A percentile compares a stretch with the other conserved stretches of the same genome.
These are phyloP conservation scores for Lignosus rhinocerotis DNA, from an alignment of 1,284 basidiomycete species.

Conservation along the genomic window DNA sequence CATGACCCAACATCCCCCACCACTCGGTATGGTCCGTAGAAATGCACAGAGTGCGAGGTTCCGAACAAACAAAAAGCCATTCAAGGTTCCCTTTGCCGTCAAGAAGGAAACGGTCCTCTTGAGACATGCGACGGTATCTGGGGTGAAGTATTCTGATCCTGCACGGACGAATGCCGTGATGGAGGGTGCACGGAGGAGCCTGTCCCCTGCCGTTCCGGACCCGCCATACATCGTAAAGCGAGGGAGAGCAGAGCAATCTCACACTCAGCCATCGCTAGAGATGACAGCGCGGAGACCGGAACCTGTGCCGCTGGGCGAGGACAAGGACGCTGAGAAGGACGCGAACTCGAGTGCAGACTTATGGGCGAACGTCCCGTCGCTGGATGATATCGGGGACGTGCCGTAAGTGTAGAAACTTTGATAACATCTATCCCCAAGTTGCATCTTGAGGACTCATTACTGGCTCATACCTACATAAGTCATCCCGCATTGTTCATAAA, in stretches of 20 bases:
- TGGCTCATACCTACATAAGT: too few relatives aligned
- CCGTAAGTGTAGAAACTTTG: background rate
- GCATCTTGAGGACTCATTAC: too few relatives aligned
- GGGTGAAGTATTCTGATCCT: background rate
- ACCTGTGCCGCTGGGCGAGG: conserved; percentile 1
- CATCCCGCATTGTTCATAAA: too few relatives aligned
- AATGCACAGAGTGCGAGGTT: conserved; percentile 2
- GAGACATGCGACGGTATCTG: background rate
- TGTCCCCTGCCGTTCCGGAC: conserved; percentile 7
- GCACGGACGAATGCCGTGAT: background rate
- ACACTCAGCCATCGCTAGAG: background rate
- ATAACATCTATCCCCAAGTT: too few relatives aligned
- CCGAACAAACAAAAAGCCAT: conserved; percentile 3
- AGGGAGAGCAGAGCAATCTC: background rate
- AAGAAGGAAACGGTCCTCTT: background rate
- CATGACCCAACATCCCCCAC: conserved; percentile 7
- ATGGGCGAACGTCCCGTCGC: conserved; percentile 4
- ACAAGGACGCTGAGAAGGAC: conserved; percentile 13
- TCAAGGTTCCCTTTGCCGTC: conserved; percentile 8
- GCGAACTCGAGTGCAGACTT: conserved; percentile 22
- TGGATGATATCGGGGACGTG: conserved; percentile 1
- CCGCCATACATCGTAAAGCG: conserved; percentile 2
- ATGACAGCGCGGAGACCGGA: conserved; percentile 19
- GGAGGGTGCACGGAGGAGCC: background rate
- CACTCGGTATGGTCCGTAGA: conserved; percentile 15